Evolutionary conservation across 2,329 filamentous ascomycete genomes (phyloP), one percentile per base, ranked within the genome.

Genomic region (Phyllosticta citribraziliensis): DNA sequence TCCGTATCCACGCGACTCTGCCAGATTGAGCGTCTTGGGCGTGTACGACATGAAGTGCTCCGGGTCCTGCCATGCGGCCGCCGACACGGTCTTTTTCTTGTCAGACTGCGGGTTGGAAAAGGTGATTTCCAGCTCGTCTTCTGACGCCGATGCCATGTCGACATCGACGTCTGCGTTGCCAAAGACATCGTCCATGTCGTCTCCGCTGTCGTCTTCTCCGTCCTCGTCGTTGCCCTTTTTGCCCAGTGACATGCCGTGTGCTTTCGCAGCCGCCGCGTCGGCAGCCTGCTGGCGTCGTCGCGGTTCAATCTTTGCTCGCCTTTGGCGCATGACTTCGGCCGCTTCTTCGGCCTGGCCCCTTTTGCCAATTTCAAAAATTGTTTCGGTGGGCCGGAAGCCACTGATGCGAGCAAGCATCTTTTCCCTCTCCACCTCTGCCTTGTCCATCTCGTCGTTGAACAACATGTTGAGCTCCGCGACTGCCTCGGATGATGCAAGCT

Each of bases 41-140:
- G 85, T 89, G 80, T 99, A 99, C 10, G 90, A 89, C 91, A 99
- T 97, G 84, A 95, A 99, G 67, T 94, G 85, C 53, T 97, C 92
- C 0, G 86, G 83, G 72, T 97, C 92, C 70, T 89, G 85, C 82
- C 86, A 96, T 54, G 86, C 82, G 12, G 76, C 68, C 27, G 65
- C 65, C 61, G 51, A 70, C 62, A 56, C 64, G 33, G 33, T 11
- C 61, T 64, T 72, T 60, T 69, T 68, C 62, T 70, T 64, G 47
- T 67, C 64, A 40, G 70, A 68, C 56, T 77, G 71, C n/a, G 77
- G 75, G 40, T 56, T 50, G 10, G 58, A 54, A 60, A 80, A 75
- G 11, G 77, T 77, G 54, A 79, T 67, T 78, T 84, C 69, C 70
- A 83, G 68, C 78, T 83, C 73, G 79, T 83, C 70, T 74, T 84